Evolutionary conservation across 78 protist species (phyloP).

Genomic region (Capsaspora owczarzaki): DNA sequence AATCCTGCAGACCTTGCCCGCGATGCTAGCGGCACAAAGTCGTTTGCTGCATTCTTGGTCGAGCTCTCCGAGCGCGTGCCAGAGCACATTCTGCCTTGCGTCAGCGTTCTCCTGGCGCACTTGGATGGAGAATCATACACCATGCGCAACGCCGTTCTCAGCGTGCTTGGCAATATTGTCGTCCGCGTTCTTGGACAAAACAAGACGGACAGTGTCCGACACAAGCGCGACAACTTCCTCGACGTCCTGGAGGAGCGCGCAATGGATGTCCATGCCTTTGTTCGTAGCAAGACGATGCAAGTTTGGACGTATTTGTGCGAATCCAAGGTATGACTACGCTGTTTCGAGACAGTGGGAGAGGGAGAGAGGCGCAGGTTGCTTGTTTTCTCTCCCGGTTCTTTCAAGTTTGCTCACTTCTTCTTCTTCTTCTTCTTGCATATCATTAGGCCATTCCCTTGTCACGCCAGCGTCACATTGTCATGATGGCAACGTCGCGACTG

Average conservation of each 20-base stretch:
- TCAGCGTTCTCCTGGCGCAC: neutral
- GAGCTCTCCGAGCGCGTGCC: neutral
- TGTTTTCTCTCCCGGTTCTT: too few species aligned
- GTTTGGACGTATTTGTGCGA: neutral
- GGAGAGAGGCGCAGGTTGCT: too few species aligned
- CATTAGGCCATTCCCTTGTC: neutral
- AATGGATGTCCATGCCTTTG: neutral
- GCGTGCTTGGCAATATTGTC: neutral
- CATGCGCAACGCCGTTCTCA: conserved; percentile 11
- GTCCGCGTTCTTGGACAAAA: neutral
- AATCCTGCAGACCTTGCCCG: neutral
- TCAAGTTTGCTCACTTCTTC: too few species aligned
- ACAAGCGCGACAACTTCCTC: neutral
- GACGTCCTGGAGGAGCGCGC: neutral
- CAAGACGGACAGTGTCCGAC: neutral
- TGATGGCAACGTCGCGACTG: conserved; percentile 20
- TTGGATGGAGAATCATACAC: conserved; percentile 17
- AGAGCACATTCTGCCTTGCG: neutral
- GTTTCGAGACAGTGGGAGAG: too few species aligned
- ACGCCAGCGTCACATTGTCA: neutral
- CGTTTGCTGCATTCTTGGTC: neutral
- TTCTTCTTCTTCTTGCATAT: neutral
- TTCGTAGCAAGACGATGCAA: conserved; percentile 4
- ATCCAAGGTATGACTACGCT: too few species aligned
- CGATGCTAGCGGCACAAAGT: neutral